Evolutionary conservation across 371 early-diverging fungal species (phyloP).

Genomic region (Mucor piriformis): DNA sequence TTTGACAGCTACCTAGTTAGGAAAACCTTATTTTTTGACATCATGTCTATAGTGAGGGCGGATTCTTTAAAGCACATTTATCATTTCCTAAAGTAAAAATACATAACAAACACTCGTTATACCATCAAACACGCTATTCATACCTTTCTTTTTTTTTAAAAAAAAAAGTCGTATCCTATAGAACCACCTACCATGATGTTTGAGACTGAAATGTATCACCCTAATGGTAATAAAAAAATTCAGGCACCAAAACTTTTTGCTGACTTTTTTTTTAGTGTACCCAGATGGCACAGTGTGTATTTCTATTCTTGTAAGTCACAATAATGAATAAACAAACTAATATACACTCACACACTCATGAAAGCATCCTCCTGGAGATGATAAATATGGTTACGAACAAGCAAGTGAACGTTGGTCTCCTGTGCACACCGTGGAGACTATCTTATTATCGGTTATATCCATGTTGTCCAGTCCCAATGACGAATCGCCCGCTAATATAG

Average conservation of each 20-base stretch:
- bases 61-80: conserved; percentile 87
- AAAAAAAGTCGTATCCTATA: conserved; percentile 67
- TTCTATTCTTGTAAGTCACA: conserved; percentile 84
- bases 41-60: conserved; percentile 67
- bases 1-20: conserved; percentile 24
- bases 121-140: no score
- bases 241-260: neutral
- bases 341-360: neutral
- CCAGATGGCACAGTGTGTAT: conserved; percentile 90
- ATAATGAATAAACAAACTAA: no score
- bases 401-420: conserved; percentile 94
- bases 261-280: conserved; percentile 56
- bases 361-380: conserved; percentile 79
- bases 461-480: conserved; percentile 94
- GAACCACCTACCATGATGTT: conserved; percentile 89
- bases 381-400: conserved; percentile 91
- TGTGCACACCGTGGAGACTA: conserved; percentile 93
- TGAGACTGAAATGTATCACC: conserved; percentile 80
- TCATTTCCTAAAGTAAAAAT: conserved; percentile 71
- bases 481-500: conserved; percentile 91
- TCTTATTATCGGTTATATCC: conserved; percentile 83
- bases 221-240: conserved; percentile 61
- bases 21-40: conserved; percentile 7
- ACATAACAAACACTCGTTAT: conserved; percentile 5
- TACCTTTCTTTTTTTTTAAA: neutral